phyloP scores from a whole-genome alignment of 2,329 filamentous ascomycete species.

The Ceratocystis albifundus region DNA sequence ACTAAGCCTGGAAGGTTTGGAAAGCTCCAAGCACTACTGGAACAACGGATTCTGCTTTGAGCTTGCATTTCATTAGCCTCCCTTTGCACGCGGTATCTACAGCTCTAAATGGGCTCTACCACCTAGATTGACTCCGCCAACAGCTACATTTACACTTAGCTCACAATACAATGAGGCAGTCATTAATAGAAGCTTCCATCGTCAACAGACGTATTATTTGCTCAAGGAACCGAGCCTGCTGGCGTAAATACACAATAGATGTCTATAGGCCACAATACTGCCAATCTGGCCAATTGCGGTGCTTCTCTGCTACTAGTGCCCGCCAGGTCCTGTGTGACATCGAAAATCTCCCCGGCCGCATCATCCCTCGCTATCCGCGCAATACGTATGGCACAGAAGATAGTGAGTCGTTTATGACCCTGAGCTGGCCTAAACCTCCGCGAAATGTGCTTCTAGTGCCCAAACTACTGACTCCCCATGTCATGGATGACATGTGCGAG shows the following conservation, averaged over 20 bases:
- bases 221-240: neutral
- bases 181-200: neutral
- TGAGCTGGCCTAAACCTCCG: constrained; percentile 44
- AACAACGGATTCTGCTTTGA: neutral
- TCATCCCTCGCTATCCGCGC: constrained; percentile 49
- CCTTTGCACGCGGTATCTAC: too few species aligned
- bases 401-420: constrained; percentile 42
- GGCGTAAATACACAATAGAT: neutral
- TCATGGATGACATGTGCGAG: constrained; percentile 41
- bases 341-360: constrained; percentile 40
- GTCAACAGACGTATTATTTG: neutral
- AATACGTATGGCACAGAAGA: constrained; percentile 33
- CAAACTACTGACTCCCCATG: constrained; percentile 45
- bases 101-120: too few species aligned
- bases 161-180: neutral
- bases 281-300: constrained; percentile 26
- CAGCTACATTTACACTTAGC: too few species aligned
- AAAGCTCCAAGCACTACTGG: too few species aligned
- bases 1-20: neutral
- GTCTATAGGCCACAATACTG: neutral
- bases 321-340: constrained; percentile 41
- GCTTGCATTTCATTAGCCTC: neutral
- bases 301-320: constrained; percentile 40
- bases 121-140: too few species aligned
- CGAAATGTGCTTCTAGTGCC: constrained; percentile 48